Conservation (phyloP, 2,329 filamentous ascomycete species). For the Nigrospora osmanthi region DNA sequence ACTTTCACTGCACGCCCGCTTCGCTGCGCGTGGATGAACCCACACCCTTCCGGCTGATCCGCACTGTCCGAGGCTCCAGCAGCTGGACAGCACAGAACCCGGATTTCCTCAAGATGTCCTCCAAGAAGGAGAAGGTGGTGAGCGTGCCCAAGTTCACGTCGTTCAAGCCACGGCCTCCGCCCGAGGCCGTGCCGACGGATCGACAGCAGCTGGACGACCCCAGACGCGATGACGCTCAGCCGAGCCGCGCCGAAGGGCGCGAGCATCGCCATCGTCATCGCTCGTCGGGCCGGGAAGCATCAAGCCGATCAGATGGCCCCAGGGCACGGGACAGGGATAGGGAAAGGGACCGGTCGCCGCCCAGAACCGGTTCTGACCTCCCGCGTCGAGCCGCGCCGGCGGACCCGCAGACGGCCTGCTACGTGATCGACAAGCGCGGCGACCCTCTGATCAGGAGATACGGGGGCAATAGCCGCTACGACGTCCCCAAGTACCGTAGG, state of each 20-base stretch:
- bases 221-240: slow-evolving; percentile 1
- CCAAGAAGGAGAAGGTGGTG: slow-evolving; percentile 14
- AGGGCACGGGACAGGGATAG: background rate
- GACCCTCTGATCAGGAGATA: slow-evolving; percentile 71
- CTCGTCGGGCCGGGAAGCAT: slow-evolving; percentile 3
- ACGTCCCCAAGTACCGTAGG: slow-evolving; percentile 64
- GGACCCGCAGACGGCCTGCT: slow-evolving; percentile 22
- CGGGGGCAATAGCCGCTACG: slow-evolving; percentile 64
- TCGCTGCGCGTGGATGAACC: too few relatives aligned
- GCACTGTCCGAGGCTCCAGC: too few relatives aligned
- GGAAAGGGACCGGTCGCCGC: background rate
- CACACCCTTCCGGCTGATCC: too few relatives aligned
- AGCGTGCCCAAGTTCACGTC: slow-evolving; percentile 65
- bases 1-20: too few relatives aligned
- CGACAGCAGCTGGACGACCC: background rate
- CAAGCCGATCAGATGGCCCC: background rate
- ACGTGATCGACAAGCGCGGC: slow-evolving; percentile 64
- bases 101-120: slow-evolving; percentile 10
- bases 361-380: background rate
- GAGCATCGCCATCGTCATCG: slow-evolving; percentile 1
- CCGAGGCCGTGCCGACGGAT: slow-evolving; percentile 5
- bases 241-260: slow-evolving; percentile 2
- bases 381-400: background rate
- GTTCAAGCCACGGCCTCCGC: slow-evolving; percentile 49
- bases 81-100: too few relatives aligned